Percentiles rank a stretch among this genome's conserved stretches.
phyloP scores from a whole-genome alignment of 2,329 filamentous ascomycete genomes.

The Xylariales sp. region DNA sequence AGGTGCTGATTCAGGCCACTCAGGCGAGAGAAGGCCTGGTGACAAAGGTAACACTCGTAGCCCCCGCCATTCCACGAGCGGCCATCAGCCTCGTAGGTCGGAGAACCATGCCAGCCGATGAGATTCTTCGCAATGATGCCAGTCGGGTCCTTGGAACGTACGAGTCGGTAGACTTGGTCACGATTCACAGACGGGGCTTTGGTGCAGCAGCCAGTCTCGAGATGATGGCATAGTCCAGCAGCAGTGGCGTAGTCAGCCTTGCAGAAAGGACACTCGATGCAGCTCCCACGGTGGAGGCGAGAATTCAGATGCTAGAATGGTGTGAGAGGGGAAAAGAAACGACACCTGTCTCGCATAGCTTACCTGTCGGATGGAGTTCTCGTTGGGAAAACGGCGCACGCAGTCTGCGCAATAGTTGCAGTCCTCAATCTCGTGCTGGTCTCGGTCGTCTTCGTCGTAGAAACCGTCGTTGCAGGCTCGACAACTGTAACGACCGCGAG shows the following conservation, averaged over 20 bases:
- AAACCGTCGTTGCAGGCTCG: slow-evolving; percentile 23
- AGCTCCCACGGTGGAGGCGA: not conserved
- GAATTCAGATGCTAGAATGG: slow-evolving; percentile 2
- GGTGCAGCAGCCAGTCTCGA: slow-evolving; percentile 10
- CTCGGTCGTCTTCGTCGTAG: slow-evolving; percentile 10
- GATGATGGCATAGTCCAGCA: slow-evolving; percentile 12
- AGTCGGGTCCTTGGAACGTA: slow-evolving; percentile 5
- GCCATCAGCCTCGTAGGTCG: slow-evolving; percentile 3
- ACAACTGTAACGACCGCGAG: too few species aligned
- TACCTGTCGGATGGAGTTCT: slow-evolving; percentile 29
- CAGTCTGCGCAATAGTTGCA: slow-evolving; percentile 33
- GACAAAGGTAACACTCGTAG: slow-evolving; percentile 10
- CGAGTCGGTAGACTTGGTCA: slow-evolving; percentile 9
- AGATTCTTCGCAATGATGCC: slow-evolving; percentile 7
- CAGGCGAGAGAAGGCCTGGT: not conserved
- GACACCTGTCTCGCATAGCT: too few species aligned
- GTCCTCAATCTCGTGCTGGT: slow-evolving; percentile 22
- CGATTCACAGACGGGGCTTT: slow-evolving; percentile 11
- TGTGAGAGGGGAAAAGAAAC: slow-evolving; percentile 34
- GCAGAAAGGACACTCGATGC: slow-evolving; percentile 1
- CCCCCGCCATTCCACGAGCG: slow-evolving; percentile 8
- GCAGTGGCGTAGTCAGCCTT: slow-evolving; percentile 9
- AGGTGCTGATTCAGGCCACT: slow-evolving; percentile 13
- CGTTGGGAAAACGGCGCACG: slow-evolving; percentile 24
- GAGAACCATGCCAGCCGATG: slow-evolving; percentile 5